Conservation (phyloP, 345 rosid species). For the Aethionema arabicum region DNA sequence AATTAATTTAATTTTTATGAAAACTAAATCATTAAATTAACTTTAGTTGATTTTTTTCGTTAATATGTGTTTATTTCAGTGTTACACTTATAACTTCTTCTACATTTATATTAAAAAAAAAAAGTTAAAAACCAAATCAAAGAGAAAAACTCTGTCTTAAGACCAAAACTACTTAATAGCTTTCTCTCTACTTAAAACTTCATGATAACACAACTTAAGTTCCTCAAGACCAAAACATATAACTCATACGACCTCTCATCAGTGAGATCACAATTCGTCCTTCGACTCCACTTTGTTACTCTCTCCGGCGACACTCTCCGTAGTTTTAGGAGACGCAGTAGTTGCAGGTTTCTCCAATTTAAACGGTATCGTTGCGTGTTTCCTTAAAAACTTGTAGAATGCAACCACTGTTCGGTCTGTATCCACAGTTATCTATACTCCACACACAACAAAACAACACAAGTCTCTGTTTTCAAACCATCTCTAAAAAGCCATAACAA, state of each 20-base stretch:
- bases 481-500: neutral
- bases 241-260: constrained; percentile 14
- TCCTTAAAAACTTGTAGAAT: constrained; percentile 84
- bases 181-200: too few species aligned
- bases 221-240: neutral
- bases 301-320: constrained; percentile 24
- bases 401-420: constrained; percentile 93
- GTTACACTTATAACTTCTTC: too few species aligned
- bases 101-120: too few species aligned
- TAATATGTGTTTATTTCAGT: too few species aligned
- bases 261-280: constrained; percentile 71
- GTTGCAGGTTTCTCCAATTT: constrained; percentile 81
- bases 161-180: too few species aligned
- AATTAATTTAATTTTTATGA: too few species aligned
- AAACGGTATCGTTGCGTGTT: constrained; percentile 87
- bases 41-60: too few species aligned
- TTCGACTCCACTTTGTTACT: constrained; percentile 42
- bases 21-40: too few species aligned
- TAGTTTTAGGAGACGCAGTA: constrained; percentile 43
- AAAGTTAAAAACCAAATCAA: too few species aligned
- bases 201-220: constrained; percentile 5
- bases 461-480: neutral
- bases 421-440: constrained; percentile 81
- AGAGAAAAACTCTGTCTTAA: too few species aligned
- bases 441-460: constrained; percentile 20